A percentile compares a stretch with the other conserved stretches of the same genome.
Conservation (phyloP, 352 stramenopile species). For the Thalassiosira mediterranea region DNA sequence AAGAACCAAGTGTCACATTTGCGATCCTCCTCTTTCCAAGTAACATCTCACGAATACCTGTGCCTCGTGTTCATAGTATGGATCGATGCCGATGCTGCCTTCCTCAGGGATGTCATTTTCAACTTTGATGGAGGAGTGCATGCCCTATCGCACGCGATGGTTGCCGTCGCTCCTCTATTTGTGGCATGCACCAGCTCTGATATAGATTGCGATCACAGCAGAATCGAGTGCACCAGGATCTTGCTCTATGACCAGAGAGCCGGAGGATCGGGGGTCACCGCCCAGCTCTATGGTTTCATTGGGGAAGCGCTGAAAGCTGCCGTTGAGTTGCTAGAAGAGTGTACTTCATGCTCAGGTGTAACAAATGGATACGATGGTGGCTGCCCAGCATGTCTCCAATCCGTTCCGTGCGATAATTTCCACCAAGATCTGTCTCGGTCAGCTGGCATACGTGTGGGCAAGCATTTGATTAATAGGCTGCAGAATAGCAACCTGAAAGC, state of each 20-base stretch:
- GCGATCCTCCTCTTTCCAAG: no score
- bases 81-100: slow-evolving; percentile 87
- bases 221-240: slow-evolving; percentile 63
- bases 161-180: slow-evolving; percentile 92
- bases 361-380: slow-evolving; percentile 68
- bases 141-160: slow-evolving; percentile 90
- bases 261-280: slow-evolving; percentile 69
- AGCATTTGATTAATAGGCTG: slow-evolving; percentile 49
- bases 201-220: slow-evolving; percentile 76
- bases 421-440: slow-evolving; percentile 70
- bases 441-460: slow-evolving; percentile 64
- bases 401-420: slow-evolving; percentile 78
- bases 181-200: slow-evolving; percentile 86
- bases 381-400: slow-evolving; percentile 75
- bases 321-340: slow-evolving; percentile 72
- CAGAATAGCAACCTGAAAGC: slow-evolving; percentile 29
- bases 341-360: slow-evolving; percentile 51
- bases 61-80: no score
- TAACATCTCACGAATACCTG: no score
- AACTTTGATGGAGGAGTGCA: slow-evolving; percentile 83
- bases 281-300: slow-evolving; percentile 60
- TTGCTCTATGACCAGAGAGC: slow-evolving; percentile 76
- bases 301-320: slow-evolving; percentile 57
- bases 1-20: no score
- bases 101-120: slow-evolving; percentile 53